phyloP scores from a whole-genome alignment of 2,329 filamentous ascomycete species.

The Penicillium sp. region DNA sequence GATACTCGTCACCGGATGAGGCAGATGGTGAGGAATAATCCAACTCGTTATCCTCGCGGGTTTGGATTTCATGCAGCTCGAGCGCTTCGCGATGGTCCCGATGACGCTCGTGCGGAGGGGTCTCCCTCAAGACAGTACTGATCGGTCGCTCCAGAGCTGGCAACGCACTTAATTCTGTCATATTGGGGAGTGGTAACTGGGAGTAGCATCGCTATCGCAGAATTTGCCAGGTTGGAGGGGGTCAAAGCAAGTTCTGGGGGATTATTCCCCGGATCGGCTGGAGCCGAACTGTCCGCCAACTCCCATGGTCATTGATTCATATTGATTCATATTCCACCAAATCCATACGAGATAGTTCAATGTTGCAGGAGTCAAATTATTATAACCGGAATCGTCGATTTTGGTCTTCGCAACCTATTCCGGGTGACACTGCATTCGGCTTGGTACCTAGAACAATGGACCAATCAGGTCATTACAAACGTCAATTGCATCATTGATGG shows the following conservation, averaged over 20 bases:
- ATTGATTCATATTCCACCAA: background rate
- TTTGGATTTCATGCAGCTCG: constrained; percentile 33
- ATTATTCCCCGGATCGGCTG: constrained; percentile 15
- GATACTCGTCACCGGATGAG: constrained; percentile 36
- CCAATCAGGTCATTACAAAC: background rate
- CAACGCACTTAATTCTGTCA: constrained; percentile 2
- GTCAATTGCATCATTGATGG: constrained; percentile 5
- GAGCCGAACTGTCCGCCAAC: constrained; percentile 6
- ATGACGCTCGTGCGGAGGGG: constrained; percentile 1
- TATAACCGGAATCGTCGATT: background rate
- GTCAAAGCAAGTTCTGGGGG: constrained; percentile 5
- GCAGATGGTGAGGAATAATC: constrained; percentile 29
- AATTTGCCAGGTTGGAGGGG: background rate
- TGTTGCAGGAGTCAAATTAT: too few relatives aligned
- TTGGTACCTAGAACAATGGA: background rate
- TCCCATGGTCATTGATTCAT: background rate
- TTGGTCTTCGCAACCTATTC: background rate
- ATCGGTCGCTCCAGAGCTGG: constrained; percentile 1
- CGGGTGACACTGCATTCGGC: background rate
- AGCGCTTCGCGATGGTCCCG: constrained; percentile 13
- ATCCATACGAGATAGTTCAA: background rate
- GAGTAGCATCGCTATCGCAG: background rate
- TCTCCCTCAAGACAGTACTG: constrained; percentile 8
- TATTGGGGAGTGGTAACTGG: constrained; percentile 2
- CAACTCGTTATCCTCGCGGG: constrained; percentile 26